Base-by-base conservation (phyloP, 495 filamentous ascomycete genomes). In the Hypoxylon intermedium region DNA sequence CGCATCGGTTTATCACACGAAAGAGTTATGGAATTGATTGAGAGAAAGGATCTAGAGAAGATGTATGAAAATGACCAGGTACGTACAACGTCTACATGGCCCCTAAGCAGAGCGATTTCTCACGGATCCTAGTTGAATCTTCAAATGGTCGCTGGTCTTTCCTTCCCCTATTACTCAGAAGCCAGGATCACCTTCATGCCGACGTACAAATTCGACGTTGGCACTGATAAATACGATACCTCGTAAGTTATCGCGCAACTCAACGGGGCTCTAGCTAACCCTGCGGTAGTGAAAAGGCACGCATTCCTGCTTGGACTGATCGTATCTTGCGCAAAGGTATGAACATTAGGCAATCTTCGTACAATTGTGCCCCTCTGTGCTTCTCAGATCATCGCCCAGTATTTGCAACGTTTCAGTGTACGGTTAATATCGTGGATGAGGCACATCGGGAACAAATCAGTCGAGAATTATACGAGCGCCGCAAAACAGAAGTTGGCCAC, bases 231-330 rank as follows among this genome's bases (percentile, higher is more conserved):
- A 30, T 98, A 96, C 71, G 94, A 99, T 74, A 93, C 87, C 9
- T 97, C 93, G 89, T 92, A 78, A 79, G 87, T 76, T 7, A 3
- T 18, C 34, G 5, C 43, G 11, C 9, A 21, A 44, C 16, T 7
- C 19, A 11, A 34, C 28, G 34, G 7, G 9, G n/a, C 46, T 11
- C 13, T 24, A 21, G 15, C 69, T 57, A 45, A 70, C n/a, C 11
- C 1, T 42, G 5, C 19, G 23, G 7, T 50, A 93, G 89, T 15
- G 94, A 99, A 61, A 99, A 98, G 76, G 83, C 84, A 23, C 87
- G 94, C 23, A 97, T 98, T 56, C 94, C 94, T 20, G 94, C 94
- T 2, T 99, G 94, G 94, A 97, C 92, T 67, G 94, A 99, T 73
- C 89, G 94, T 30, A 84, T 99, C 11, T 75, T 99, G 9, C 85